Percentiles rank a stretch among this genome's conserved stretches.
These are phyloP conservation scores for Juncus inflexus DNA, from an alignment of 176 grass and related monocot species.

Conservation along the genomic window DNA sequence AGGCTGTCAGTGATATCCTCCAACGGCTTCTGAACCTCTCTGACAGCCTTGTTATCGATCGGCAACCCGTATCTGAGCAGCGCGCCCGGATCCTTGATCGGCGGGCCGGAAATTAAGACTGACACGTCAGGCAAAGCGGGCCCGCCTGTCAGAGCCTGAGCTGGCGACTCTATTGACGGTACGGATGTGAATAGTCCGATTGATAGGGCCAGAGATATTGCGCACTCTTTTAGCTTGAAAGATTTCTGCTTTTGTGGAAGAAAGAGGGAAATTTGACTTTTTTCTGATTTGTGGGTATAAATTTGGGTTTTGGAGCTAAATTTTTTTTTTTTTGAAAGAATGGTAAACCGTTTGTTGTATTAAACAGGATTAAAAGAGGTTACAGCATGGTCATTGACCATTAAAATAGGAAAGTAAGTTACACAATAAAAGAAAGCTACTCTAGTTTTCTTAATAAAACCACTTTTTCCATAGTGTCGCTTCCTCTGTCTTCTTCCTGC, in stretches of 20 bases:
- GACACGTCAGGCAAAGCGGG: conserved; percentile 78
- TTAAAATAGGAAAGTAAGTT: too few species aligned
- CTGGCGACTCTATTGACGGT: conserved; percentile 36
- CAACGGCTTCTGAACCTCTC: conserved; percentile 93
- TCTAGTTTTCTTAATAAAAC: too few species aligned
- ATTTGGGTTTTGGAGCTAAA: neutral
- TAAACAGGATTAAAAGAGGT: too few species aligned
- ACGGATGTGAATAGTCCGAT: conserved; percentile 57
- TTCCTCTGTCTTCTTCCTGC: too few species aligned
- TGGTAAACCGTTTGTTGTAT: too few species aligned
- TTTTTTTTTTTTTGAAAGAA: too few species aligned
- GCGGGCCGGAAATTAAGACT: conserved; percentile 93
- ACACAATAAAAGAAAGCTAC: too few species aligned
- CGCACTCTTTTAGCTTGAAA: conserved; percentile 65
- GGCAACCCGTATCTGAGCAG: conserved; percentile 95
- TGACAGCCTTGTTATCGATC: conserved; percentile 88
- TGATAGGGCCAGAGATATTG: conserved; percentile 72
- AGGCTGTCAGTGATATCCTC: conserved; percentile 93
- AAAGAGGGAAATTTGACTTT: conserved; percentile 3
- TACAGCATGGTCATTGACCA: too few species aligned
- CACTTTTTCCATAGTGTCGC: too few species aligned
- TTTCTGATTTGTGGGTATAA: neutral
- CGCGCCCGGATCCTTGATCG: conserved; percentile 95
- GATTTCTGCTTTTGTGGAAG: conserved; percentile 52
- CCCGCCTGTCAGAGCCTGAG: conserved; percentile 47